phyloP scores from a whole-genome alignment of 768 basidiomycete genomes.

The Galerina sulciceps region DNA sequence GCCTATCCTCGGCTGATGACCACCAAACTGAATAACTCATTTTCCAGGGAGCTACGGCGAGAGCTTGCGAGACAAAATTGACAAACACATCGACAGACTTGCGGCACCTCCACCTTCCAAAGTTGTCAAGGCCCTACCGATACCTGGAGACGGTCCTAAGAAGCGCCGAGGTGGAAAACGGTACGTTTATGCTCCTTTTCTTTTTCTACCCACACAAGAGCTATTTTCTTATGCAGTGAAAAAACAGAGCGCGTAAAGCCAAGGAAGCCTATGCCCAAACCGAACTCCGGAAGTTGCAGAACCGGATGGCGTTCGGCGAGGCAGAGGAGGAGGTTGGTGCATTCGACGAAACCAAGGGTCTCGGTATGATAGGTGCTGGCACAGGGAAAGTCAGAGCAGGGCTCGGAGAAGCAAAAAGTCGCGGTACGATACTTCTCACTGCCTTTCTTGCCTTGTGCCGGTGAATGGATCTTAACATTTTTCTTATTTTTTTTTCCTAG shows the following conservation, averaged over 20 bases:
- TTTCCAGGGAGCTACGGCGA: constrained; percentile 76
- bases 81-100: constrained; percentile 88
- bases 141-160: constrained; percentile 94
- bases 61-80: constrained; percentile 83
- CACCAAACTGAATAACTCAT: background rate
- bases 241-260: constrained; percentile 86
- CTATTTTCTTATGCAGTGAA: background rate
- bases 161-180: constrained; percentile 95
- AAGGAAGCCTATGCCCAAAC: constrained; percentile 98
- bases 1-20: background rate
- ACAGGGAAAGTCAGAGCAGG: constrained; percentile 91
- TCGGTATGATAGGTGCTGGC: constrained; percentile 93
- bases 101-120: constrained; percentile 95
- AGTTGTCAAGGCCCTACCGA: constrained; percentile 89
- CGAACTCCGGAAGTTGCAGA: constrained; percentile 95
- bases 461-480: background rate
- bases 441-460: background rate
- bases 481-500: constrained; percentile 42
- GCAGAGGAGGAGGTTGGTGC: constrained; percentile 96
- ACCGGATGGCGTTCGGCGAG: constrained; percentile 94
- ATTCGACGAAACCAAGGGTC: constrained; percentile 95
- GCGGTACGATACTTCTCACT: constrained; percentile 57
- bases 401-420: constrained; percentile 86
- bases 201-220: background rate
- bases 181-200: constrained; percentile 42